Evolutionary conservation across 2,329 filamentous ascomycete genomes (phyloP).

Genomic region (Pseudogymnoascus sp.): DNA sequence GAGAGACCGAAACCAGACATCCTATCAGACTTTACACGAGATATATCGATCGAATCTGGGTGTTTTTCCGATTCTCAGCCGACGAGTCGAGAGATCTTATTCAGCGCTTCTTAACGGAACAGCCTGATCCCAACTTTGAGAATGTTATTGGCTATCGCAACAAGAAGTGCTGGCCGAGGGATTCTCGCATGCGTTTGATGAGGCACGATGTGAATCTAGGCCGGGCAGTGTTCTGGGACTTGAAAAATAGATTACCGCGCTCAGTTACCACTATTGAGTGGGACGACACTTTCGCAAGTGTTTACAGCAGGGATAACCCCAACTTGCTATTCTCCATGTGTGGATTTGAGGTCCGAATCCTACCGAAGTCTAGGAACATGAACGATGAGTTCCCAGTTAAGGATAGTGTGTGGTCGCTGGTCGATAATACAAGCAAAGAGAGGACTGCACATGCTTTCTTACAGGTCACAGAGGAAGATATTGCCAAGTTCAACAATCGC

Average conservation of each 20-base stretch:
- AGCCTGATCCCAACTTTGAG: constrained; percentile 97
- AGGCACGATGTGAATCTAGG: constrained; percentile 97
- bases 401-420: constrained; percentile 95
- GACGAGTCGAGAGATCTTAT: constrained; percentile 95
- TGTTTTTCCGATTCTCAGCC: constrained; percentile 87
- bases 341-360: constrained; percentile 91
- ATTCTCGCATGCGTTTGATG: constrained; percentile 97
- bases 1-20: constrained; percentile 83
- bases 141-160: constrained; percentile 99
- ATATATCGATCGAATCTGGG: constrained; percentile 98
- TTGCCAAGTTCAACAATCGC: constrained; percentile 98
- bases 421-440: constrained; percentile 94
- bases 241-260: constrained; percentile 91
- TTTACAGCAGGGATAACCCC: constrained; percentile 96
- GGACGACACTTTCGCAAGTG: constrained; percentile 97
- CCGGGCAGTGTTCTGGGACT: constrained; percentile 95
- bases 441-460: constrained; percentile 95
- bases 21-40: constrained; percentile 96
- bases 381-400: constrained; percentile 97
- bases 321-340: constrained; percentile 97
- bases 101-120: constrained; percentile 93
- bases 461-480: constrained; percentile 95
- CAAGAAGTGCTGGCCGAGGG: constrained; percentile 98
- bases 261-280: constrained; percentile 97
- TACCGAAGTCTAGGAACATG: constrained; percentile 89